phyloP scores from a whole-genome alignment of 306 rosid species.

The Hippophae tibetana region DNA sequence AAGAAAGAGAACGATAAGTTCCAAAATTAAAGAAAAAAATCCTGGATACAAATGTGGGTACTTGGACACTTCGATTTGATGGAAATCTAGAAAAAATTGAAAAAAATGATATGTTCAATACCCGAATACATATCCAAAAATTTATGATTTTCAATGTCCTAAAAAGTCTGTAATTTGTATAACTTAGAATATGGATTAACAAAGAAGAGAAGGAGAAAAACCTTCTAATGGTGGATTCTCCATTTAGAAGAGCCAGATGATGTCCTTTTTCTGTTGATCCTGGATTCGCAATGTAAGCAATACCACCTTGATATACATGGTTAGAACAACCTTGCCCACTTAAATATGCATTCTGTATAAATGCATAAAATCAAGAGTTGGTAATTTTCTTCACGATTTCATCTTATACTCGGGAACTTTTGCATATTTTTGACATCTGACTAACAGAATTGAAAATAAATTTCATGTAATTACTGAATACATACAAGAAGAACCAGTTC shows the following conservation, averaged over 20 bases:
- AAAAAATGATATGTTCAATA: too few species aligned
- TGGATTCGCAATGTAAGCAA: constrained; percentile 37
- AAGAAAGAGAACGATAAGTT: neutral
- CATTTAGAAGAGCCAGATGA: constrained; percentile 20
- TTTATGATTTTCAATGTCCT: too few species aligned
- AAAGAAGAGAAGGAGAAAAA: constrained; percentile 4
- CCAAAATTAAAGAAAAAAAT: constrained; percentile 4
- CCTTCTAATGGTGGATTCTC: constrained; percentile 24
- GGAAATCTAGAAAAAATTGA: too few species aligned
- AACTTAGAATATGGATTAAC: neutral
- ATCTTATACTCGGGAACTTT: neutral
- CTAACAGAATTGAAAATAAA: neutral
- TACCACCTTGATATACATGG: constrained; percentile 16
- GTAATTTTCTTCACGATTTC: constrained; percentile 5
- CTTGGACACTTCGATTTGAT: too few species aligned
- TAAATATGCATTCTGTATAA: constrained; percentile 41
- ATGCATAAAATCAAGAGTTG: neutral
- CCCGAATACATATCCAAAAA: too few species aligned
- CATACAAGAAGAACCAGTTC: constrained; percentile 2
- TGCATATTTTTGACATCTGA: neutral
- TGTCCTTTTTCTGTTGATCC: constrained; percentile 12
- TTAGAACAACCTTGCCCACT: constrained; percentile 39
- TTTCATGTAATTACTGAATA: neutral
- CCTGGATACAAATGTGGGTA: neutral
- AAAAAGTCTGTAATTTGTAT: neutral